phyloP scores from a whole-genome alignment of 371 early-diverging fungal genomes.

The Dichotomocladium elegans region DNA sequence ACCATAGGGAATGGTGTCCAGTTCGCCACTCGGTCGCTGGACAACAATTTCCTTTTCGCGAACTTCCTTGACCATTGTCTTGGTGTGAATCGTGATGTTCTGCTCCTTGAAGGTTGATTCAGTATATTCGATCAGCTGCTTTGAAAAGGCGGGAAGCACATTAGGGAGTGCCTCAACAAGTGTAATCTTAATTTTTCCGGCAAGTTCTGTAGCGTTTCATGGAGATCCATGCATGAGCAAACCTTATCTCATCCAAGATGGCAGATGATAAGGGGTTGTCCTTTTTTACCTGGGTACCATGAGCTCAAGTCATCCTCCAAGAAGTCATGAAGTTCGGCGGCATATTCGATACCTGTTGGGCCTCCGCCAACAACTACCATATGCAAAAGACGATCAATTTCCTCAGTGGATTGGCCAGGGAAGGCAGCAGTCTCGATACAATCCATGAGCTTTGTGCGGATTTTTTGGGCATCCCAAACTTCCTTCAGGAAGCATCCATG shows the following conservation, averaged over 20 bases:
- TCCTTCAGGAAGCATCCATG: slow-evolving; percentile 87
- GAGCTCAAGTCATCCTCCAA: slow-evolving; percentile 75
- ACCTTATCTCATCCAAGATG: too few species aligned
- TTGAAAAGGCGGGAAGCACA: slow-evolving; percentile 87
- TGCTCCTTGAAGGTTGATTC: slow-evolving; percentile 84
- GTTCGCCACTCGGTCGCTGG: slow-evolving; percentile 63
- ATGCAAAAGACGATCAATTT: slow-evolving; percentile 81
- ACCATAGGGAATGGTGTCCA: slow-evolving; percentile 78
- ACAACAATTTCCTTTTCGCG: slow-evolving; percentile 76
- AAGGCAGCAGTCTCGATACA: slow-evolving; percentile 88
- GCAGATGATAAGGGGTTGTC: too few species aligned
- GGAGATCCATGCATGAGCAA: too few species aligned
- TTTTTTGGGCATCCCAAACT: slow-evolving; percentile 86
- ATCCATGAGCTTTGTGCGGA: slow-evolving; percentile 83
- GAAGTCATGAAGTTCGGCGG: slow-evolving; percentile 93
- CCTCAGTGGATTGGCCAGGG: slow-evolving; percentile 72
- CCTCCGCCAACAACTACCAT: slow-evolving; percentile 98
- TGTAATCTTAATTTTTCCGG: slow-evolving; percentile 84
- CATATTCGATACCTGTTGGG: slow-evolving; percentile 94
- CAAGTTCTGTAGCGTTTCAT: slow-evolving; percentile 45
- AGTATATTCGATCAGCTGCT: slow-evolving; percentile 87
- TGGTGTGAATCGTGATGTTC: slow-evolving; percentile 80
- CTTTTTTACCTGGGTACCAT: slow-evolving; percentile 73
- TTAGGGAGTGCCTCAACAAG: slow-evolving; percentile 85
- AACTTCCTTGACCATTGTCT: slow-evolving; percentile 90